A percentile compares a stretch with the other conserved stretches of the same genome.
Evolutionary conservation across 129 eudicot genomes (phyloP).

Genomic region (Apium graveolens): DNA sequence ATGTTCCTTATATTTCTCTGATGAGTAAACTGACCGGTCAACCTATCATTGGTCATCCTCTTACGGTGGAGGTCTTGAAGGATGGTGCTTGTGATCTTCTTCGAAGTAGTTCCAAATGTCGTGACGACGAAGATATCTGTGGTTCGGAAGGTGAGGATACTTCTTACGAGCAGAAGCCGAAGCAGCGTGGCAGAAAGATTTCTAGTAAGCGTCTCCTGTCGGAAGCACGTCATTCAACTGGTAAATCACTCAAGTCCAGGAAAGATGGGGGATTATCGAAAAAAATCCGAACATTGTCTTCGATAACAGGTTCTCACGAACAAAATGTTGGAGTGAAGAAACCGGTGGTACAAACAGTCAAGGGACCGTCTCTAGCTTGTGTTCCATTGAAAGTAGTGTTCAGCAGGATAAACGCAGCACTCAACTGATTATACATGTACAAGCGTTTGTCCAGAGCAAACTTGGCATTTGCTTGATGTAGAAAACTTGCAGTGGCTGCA

Average conservation of each 20-base stretch:
- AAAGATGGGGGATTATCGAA: slow-evolving; percentile 42
- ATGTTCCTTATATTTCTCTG: slow-evolving; percentile 62
- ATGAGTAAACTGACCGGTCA: slow-evolving; percentile 54
- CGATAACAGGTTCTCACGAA: slow-evolving; percentile 44
- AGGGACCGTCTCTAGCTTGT: slow-evolving; percentile 59
- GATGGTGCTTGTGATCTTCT: slow-evolving; percentile 39
- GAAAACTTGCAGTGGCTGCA: slow-evolving; percentile 8
- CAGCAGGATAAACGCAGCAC: slow-evolving; percentile 66
- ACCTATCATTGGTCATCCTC: slow-evolving; percentile 58
- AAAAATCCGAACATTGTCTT: slow-evolving; percentile 64
- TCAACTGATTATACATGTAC: slow-evolving; percentile 29
- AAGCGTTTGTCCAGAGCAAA: slow-evolving; percentile 7
- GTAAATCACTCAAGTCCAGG: slow-evolving; percentile 29
- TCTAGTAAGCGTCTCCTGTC: not conserved
- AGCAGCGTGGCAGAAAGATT: slow-evolving; percentile 8
- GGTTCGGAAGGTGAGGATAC: slow-evolving; percentile 13
- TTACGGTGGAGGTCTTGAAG: slow-evolving; percentile 49
- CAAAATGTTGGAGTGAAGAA: slow-evolving; percentile 23
- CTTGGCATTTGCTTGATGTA: slow-evolving; percentile 2
- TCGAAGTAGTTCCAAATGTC: slow-evolving; percentile 29
- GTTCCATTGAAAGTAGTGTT: slow-evolving; percentile 72
- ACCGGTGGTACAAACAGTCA: slow-evolving; percentile 27
- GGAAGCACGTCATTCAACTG: slow-evolving; percentile 7
- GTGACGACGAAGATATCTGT: slow-evolving; percentile 16
- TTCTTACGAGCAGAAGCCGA: slow-evolving; percentile 18